Conservation (phyloP, 768 basidiomycete genomes). For the Hygrocybe coccinea region DNA sequence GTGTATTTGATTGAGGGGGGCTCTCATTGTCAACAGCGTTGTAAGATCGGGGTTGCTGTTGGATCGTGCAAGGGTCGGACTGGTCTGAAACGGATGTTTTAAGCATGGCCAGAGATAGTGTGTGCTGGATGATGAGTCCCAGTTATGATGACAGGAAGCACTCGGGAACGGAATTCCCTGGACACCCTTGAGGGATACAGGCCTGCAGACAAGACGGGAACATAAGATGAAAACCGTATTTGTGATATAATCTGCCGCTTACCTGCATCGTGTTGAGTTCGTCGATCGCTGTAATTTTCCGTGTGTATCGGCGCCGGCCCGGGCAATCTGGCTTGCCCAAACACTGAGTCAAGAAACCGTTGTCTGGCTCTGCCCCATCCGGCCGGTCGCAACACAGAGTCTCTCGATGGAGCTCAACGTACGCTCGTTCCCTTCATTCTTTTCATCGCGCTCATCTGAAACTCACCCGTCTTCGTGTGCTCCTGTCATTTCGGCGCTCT, state of each 20-base stretch:
- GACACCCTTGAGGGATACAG: slow-evolving; percentile 38
- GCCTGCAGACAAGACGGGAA: slow-evolving; percentile 21
- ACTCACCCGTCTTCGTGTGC: too few species aligned
- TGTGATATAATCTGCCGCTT: background rate
- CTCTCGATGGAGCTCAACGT: too few species aligned
- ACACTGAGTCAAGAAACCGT: too few species aligned
- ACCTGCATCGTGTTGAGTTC: background rate
- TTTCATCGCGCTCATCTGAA: too few species aligned
- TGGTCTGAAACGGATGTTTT: slow-evolving; percentile 22
- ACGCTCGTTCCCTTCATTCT: too few species aligned
- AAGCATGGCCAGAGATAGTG: background rate
- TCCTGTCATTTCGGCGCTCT: too few species aligned
- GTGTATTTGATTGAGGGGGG: slow-evolving; percentile 25
- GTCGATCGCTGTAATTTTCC: slow-evolving; percentile 8
- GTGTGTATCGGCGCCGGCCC: slow-evolving; percentile 5
- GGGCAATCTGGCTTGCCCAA: too few species aligned
- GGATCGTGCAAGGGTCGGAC: slow-evolving; percentile 56
- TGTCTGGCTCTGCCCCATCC: too few species aligned
- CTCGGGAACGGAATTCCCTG: slow-evolving; percentile 42
- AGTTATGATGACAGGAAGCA: background rate
- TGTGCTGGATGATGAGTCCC: background rate
- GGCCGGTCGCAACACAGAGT: too few species aligned
- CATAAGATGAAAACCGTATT: background rate
- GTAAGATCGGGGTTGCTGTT: slow-evolving; percentile 45
- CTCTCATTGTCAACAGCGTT: slow-evolving; percentile 35